These are phyloP conservation scores for Mucor piriformis DNA, from an alignment of 371 early-diverging fungal species.

Conservation along the genomic window DNA sequence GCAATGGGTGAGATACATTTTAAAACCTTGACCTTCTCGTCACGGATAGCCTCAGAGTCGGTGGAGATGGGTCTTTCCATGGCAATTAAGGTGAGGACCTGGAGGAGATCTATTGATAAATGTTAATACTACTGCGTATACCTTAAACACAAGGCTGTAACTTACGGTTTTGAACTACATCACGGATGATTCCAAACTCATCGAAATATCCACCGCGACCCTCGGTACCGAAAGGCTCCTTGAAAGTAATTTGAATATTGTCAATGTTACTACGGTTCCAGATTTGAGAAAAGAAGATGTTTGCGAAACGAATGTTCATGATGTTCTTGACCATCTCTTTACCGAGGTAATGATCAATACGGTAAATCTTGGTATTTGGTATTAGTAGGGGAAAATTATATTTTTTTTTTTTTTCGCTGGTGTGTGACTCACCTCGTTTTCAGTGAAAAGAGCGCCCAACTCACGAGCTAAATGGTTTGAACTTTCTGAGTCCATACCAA, in stretches of 20 bases:
- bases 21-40: slow-evolving; percentile 91
- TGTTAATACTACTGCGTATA: too few relatives aligned
- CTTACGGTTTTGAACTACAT: slow-evolving; percentile 98
- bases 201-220: slow-evolving; percentile 99
- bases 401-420: not conserved
- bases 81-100: slow-evolving; percentile 89
- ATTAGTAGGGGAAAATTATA: not conserved
- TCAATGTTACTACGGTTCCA: slow-evolving; percentile 92
- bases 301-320: slow-evolving; percentile 92
- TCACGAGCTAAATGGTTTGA: slow-evolving; percentile 71
- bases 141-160: slow-evolving; percentile 4
- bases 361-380: slow-evolving; percentile 72
- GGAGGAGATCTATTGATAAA: slow-evolving; percentile 69
- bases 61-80: slow-evolving; percentile 90
- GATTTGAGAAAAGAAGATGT: slow-evolving; percentile 88
- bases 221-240: slow-evolving; percentile 97
- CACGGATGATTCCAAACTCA: slow-evolving; percentile 98
- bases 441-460: slow-evolving; percentile 76
- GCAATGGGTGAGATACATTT: slow-evolving; percentile 77
- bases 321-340: slow-evolving; percentile 99
- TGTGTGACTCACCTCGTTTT: slow-evolving; percentile 67
- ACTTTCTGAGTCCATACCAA: slow-evolving; percentile 89
- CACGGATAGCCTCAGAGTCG: slow-evolving; percentile 89
- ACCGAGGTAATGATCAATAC: slow-evolving; percentile 98
- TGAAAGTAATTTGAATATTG: slow-evolving; percentile 98